These are phyloP conservation scores for Boletus semigastroideus DNA, from an alignment of 1,284 basidiomycete genomes.

Conservation along the genomic window DNA sequence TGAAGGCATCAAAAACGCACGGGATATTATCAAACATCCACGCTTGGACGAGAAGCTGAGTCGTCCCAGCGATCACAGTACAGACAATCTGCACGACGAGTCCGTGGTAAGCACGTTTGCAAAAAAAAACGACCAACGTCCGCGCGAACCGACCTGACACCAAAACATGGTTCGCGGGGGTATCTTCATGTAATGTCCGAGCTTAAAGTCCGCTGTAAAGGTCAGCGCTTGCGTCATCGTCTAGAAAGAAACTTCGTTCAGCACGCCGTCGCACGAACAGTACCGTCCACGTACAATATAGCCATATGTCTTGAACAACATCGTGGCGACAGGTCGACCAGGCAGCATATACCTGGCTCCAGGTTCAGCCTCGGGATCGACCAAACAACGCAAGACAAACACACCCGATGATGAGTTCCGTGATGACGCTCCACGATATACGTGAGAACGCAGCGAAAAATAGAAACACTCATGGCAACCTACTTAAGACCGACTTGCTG, in stretches of 20 bases:
- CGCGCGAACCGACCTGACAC: conserved; percentile 32
- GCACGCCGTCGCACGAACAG: neutral
- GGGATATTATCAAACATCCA: conserved; percentile 45
- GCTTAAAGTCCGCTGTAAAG: conserved; percentile 46
- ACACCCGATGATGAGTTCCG: conserved; percentile 51
- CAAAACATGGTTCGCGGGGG: conserved; percentile 47
- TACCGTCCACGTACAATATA: conserved; percentile 36
- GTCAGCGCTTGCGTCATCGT: conserved; percentile 39
- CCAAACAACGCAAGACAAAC: neutral
- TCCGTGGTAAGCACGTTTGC: neutral
- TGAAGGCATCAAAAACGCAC: conserved; percentile 7
- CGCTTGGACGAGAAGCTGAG: conserved; percentile 41
- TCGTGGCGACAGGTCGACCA: conserved; percentile 42
- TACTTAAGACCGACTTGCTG: conserved; percentile 43
- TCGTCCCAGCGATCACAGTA: conserved; percentile 41
- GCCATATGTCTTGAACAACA: conserved; percentile 43
- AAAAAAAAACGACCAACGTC: neutral
- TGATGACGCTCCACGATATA: conserved; percentile 34
- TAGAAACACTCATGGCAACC: conserved; percentile 11
- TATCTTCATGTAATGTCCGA: conserved; percentile 54
- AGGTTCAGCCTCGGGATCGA: no score
- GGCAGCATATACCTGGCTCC: conserved; percentile 31
- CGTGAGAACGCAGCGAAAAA: neutral
- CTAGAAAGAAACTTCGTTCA: conserved; percentile 14
- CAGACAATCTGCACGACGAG: conserved; percentile 33